Evolutionary conservation across 805 yeast genomes (phyloP).

Genomic region (Saturnispora mendoncae): DNA sequence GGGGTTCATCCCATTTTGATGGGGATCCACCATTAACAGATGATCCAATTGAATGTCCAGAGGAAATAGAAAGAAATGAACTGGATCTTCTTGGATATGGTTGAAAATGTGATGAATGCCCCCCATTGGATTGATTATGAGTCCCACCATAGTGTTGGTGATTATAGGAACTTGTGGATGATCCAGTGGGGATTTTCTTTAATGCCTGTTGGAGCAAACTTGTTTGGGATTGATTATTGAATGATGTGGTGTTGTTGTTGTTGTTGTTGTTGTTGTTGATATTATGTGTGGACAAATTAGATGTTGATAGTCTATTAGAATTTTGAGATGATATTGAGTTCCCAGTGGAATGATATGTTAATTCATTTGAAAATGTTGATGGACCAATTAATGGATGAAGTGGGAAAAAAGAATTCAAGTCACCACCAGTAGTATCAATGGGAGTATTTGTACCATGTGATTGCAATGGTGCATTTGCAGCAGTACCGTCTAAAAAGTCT

Average conservation of each 20-base stretch:
- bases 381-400: conserved; percentile 29
- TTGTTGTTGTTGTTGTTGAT: background rate
- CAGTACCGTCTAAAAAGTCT: conserved; percentile 23
- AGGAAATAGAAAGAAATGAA: conserved; percentile 23
- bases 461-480: background rate
- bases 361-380: conserved; percentile 15
- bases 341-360: conserved; percentile 12
- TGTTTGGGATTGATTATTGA: conserved; percentile 10
- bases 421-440: background rate
- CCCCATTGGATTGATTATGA: conserved; percentile 17
- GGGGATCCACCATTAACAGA: conserved; percentile 23
- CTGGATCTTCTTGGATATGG: conserved; percentile 18
- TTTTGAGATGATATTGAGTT: conserved; percentile 1
- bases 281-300: background rate
- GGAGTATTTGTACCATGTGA: background rate
- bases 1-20: conserved; percentile 20
- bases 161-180: conserved; percentile 21
- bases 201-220: conserved; percentile 13
- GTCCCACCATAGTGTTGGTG: conserved; percentile 16
- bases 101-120: conserved; percentile 20
- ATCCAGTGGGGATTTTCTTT: conserved; percentile 22
- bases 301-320: background rate
- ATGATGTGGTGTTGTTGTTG: background rate
- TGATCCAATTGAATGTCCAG: conserved; percentile 22
- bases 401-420: conserved; percentile 27